Conservation (phyloP, 116 monocot genomes). For the Papilionanthe hybrid region DNA sequence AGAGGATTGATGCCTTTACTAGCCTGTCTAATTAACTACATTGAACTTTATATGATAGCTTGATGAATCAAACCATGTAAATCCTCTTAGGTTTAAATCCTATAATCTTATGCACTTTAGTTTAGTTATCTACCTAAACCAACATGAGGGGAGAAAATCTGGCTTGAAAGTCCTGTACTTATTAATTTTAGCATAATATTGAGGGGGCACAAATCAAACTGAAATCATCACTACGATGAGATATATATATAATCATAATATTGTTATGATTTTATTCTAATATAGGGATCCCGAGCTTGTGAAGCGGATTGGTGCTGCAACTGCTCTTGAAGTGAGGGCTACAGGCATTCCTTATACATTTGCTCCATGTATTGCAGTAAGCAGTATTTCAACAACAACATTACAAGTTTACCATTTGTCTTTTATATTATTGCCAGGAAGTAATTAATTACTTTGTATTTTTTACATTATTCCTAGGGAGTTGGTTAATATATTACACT, state of each 20-base stretch:
- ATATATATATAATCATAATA: not conserved
- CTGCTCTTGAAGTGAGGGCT: constrained; percentile 54
- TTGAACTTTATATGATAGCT: no score
- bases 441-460: not conserved
- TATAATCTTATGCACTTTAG: not conserved
- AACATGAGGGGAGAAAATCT: not conserved
- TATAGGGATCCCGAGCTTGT: constrained; percentile 43
- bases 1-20: no score
- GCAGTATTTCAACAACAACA: not conserved
- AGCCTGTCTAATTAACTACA: no score
- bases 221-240: not conserved
- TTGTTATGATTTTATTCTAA: not conserved
- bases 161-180: not conserved
- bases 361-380: constrained; percentile 47
- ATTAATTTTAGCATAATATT: not conserved
- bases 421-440: not conserved
- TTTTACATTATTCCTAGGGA: no score
- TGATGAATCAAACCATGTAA: no score
- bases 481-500: not conserved
- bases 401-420: not conserved
- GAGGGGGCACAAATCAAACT: not conserved
- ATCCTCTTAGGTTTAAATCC: no score
- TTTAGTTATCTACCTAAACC: not conserved
- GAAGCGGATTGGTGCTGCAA: constrained; percentile 47
- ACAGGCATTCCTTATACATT: constrained; percentile 49